phyloP scores from a whole-genome alignment of 768 basidiomycete species.

The Lentinula sp. region DNA sequence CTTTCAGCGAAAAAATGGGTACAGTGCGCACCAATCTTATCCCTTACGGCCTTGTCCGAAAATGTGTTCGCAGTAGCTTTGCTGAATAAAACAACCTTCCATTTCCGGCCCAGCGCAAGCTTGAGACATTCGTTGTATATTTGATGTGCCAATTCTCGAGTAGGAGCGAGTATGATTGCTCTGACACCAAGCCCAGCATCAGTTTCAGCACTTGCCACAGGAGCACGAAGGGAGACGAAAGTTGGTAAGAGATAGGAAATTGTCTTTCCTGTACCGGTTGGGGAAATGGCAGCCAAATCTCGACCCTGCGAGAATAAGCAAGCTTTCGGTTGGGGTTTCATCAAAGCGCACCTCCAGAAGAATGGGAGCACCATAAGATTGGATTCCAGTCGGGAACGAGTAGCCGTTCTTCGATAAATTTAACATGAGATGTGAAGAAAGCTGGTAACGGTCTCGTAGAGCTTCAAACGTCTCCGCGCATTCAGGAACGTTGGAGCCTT shows the following conservation, averaged over 20 bases:
- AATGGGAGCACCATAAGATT: conserved; percentile 75
- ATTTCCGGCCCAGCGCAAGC: conserved; percentile 73
- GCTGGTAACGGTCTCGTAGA: conserved; percentile 48
- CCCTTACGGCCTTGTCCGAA: conserved; percentile 60
- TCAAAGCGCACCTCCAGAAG: conserved; percentile 57
- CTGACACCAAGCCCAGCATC: conserved; percentile 55
- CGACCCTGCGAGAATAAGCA: conserved; percentile 42
- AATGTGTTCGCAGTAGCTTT: conserved; percentile 87
- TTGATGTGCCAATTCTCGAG: conserved; percentile 93
- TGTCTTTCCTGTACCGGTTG: conserved; percentile 97
- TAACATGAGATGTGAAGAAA: conserved; percentile 53
- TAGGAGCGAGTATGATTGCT: conserved; percentile 83
- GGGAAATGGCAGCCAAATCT: conserved; percentile 91
- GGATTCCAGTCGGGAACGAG: conserved; percentile 71
- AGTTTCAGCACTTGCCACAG: conserved; percentile 40
- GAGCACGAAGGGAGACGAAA: conserved; percentile 52
- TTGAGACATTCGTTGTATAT: conserved; percentile 89
- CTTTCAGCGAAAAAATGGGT: neutral
- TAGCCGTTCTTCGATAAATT: conserved; percentile 63
- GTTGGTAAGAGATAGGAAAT: conserved; percentile 86
- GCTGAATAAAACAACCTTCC: conserved; percentile 77
- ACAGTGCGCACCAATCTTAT: conserved; percentile 68
- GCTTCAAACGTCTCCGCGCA: conserved; percentile 53
- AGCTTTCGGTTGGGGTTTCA: neutral
- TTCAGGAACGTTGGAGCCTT: conserved; percentile 65